Evolutionary conservation across 2,329 filamentous ascomycete genomes (phyloP).

Genomic region (Capronia epimyces): DNA sequence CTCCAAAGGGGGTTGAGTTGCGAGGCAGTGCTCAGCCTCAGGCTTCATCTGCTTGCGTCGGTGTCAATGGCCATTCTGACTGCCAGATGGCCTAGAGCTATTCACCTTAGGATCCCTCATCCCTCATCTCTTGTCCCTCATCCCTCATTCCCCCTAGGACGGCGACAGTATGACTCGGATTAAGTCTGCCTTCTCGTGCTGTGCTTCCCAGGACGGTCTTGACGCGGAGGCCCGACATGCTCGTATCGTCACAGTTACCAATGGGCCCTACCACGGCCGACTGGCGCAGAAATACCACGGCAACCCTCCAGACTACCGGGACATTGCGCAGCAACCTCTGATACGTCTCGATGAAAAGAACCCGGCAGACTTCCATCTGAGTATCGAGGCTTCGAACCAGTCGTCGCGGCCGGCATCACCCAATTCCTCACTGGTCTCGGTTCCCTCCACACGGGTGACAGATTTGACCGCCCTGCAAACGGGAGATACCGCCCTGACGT

Average conservation of each 20-base stretch:
- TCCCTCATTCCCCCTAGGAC: neutral
- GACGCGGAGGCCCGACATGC: constrained; percentile 19
- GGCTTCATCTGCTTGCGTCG: neutral
- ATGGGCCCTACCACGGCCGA: neutral
- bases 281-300: constrained; percentile 7
- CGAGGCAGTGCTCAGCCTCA: no score
- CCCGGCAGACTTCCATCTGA: constrained; percentile 5
- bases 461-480: constrained; percentile 22
- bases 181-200: constrained; percentile 5
- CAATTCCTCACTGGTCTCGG: constrained; percentile 22
- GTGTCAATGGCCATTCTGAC: no score
- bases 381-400: constrained; percentile 3
- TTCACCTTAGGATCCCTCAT: no score
- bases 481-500: constrained; percentile 14
- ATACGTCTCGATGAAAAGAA: constrained; percentile 19
- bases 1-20: no score
- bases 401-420: constrained; percentile 18
- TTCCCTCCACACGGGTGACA: constrained; percentile 25
- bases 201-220: constrained; percentile 8
- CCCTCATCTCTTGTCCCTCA: neutral
- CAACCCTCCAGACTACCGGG: constrained; percentile 19
- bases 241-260: constrained; percentile 18
- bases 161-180: neutral
- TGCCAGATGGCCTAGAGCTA: neutral
- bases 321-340: constrained; percentile 8